Evolutionary conservation across 2,329 filamentous ascomycete species (phyloP).

Genomic region (Ophiostoma novo-ulmi): DNA sequence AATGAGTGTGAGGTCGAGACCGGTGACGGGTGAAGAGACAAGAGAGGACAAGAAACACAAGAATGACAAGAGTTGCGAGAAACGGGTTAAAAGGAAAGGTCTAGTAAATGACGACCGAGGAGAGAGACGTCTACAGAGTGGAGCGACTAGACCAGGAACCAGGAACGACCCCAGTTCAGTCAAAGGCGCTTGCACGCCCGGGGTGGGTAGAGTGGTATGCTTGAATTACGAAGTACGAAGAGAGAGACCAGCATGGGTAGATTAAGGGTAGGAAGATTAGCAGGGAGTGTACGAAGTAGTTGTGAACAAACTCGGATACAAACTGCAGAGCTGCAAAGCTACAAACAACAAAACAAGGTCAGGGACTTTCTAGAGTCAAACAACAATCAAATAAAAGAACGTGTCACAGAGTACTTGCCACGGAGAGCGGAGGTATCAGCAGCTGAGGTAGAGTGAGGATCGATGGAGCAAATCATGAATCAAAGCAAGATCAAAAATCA

Average conservation of each 20-base stretch:
- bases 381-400: constrained; percentile 7
- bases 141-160: constrained; percentile 10
- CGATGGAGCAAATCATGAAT: not conserved
- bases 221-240: not conserved
- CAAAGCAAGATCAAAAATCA: not conserved
- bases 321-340: not conserved
- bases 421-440: not conserved
- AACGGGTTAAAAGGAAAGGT: constrained; percentile 12
- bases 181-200: constrained; percentile 4
- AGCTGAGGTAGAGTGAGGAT: not conserved
- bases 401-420: constrained; percentile 11
- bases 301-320: too few species aligned
- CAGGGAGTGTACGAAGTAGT: too few species aligned
- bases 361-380: not conserved
- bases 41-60: not conserved
- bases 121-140: not conserved
- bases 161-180: not conserved
- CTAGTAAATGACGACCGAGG: not conserved
- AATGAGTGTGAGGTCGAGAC: constrained; percentile 5
- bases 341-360: not conserved
- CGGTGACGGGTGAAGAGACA: constrained; percentile 5
- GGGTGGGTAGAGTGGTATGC: not conserved
- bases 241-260: not conserved
- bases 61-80: constrained; percentile 12
- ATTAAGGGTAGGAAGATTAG: not conserved